Conservation (phyloP, 1,284 basidiomycete species). For the Moesziomyces aphidis region DNA sequence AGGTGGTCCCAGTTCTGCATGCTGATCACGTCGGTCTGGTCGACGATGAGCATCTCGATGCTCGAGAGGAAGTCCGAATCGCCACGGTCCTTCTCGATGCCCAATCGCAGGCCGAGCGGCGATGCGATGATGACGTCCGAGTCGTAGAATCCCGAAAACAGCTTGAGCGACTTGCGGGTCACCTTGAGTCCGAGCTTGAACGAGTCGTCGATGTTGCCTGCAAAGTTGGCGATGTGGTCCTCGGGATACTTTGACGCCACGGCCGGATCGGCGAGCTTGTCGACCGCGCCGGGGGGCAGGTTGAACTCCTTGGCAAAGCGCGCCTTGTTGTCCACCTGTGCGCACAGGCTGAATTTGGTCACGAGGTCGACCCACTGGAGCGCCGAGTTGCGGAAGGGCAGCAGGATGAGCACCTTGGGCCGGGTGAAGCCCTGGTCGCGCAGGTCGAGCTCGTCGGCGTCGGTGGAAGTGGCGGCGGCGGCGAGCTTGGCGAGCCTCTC, state of each 20-base stretch:
- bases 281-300: conserved; percentile 80
- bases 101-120: conserved; percentile 89
- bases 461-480: conserved; percentile 68
- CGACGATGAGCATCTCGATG: conserved; percentile 91
- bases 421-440: conserved; percentile 97
- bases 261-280: conserved; percentile 77
- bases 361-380: conserved; percentile 74
- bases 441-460: conserved; percentile 47
- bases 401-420: conserved; percentile 89
- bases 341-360: conserved; percentile 49
- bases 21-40: conserved; percentile 89
- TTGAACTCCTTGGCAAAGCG: conserved; percentile 87
- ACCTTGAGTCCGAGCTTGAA: conserved; percentile 93
- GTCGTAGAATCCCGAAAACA: conserved; percentile 89
- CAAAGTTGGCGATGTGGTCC: conserved; percentile 93
- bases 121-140: conserved; percentile 93
- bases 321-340: conserved; percentile 73
- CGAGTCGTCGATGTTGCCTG: conserved; percentile 96
- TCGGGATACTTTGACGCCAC: conserved; percentile 78
- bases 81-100: conserved; percentile 86
- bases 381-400: conserved; percentile 91
- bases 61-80: conserved; percentile 90
- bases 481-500: conserved; percentile 76
- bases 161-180: conserved; percentile 86
- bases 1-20: conserved; percentile 99